A percentile compares a stretch with the other conserved stretches of the same genome.
Evolutionary conservation across 202 grass and related monocot genomes (phyloP).

Genomic region (Tripidium arundinaceum): DNA sequence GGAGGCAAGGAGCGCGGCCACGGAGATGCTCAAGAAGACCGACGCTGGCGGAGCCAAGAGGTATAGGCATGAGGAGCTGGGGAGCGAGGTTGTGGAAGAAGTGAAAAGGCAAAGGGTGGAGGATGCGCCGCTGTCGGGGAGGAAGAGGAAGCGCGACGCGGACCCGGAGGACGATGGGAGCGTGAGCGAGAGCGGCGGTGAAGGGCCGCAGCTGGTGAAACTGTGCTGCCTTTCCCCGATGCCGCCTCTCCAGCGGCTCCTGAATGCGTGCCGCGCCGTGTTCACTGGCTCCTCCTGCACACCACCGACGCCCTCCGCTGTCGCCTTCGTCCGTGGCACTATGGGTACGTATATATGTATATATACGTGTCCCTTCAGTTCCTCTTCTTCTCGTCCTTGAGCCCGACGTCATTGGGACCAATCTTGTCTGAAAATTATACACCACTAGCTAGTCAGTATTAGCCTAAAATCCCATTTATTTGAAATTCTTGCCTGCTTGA

Average conservation of each 20-base stretch:
- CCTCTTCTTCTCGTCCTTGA: too few species aligned
- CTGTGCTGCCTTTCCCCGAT: background rate
- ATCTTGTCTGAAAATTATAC: too few species aligned
- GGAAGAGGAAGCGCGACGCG: background rate
- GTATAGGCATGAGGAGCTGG: background rate
- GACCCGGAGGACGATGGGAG: background rate
- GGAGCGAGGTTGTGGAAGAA: background rate
- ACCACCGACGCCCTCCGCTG: conserved; percentile 22
- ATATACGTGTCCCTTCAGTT: too few species aligned
- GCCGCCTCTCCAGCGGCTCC: conserved; percentile 36
- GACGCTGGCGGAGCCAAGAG: background rate
- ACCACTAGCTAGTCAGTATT: too few species aligned
- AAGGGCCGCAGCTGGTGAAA: background rate
- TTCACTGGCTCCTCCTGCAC: conserved; percentile 14
- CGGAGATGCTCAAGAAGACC: too few species aligned
- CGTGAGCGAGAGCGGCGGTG: background rate
- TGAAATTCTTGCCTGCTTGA: too few species aligned
- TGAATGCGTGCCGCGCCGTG: conserved; percentile 43
- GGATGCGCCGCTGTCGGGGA: too few species aligned
- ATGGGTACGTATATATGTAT: too few species aligned
- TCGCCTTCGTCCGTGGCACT: conserved; percentile 19
- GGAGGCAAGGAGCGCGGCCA: too few species aligned
- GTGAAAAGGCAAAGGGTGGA: too few species aligned
- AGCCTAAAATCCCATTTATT: background rate
- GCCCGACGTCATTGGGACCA: too few species aligned